Evolutionary conservation across 1,284 basidiomycete species (phyloP).

Genomic region (Ganoderma lucidum): DNA sequence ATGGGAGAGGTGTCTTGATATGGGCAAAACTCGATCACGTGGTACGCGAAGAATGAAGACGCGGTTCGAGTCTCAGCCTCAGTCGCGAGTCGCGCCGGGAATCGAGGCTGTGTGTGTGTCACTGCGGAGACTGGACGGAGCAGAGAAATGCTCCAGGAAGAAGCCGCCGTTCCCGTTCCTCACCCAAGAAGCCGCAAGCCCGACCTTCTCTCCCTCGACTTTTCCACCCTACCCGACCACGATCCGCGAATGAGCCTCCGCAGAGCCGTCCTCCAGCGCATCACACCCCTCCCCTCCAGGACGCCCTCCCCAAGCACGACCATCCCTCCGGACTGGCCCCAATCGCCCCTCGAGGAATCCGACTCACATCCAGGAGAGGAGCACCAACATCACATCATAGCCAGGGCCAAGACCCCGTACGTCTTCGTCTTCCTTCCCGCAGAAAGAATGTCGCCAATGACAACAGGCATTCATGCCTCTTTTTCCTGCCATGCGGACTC

Average conservation of each 20-base stretch:
- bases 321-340: conserved; percentile 31
- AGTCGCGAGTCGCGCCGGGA: not conserved
- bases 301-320: conserved; percentile 32
- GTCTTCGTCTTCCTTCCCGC: conserved; percentile 13
- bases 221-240: not conserved
- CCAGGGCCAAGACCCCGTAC: conserved; percentile 30
- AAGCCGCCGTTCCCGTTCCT: too few species aligned
- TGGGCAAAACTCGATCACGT: conserved; percentile 34
- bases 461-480: conserved; percentile 13
- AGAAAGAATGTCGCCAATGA: not conserved
- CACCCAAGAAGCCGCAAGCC: not conserved
- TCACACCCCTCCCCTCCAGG: conserved; percentile 31
- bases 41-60: conserved; percentile 22
- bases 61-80: conserved; percentile 20
- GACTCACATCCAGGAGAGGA: conserved; percentile 22
- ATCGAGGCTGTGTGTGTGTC: not conserved
- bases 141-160: not conserved
- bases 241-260: conserved; percentile 31
- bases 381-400: conserved; percentile 18
- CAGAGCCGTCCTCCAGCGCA: conserved; percentile 35
- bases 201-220: not conserved
- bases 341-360: conserved; percentile 26
- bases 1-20: conserved; percentile 12
- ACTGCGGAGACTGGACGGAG: not conserved
- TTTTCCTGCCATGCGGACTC: conserved; percentile 19